Evolutionary conservation across 257 asterid genomes (phyloP), one percentile per base, ranked within the genome.

Genomic region (Catharanthus roseus): DNA sequence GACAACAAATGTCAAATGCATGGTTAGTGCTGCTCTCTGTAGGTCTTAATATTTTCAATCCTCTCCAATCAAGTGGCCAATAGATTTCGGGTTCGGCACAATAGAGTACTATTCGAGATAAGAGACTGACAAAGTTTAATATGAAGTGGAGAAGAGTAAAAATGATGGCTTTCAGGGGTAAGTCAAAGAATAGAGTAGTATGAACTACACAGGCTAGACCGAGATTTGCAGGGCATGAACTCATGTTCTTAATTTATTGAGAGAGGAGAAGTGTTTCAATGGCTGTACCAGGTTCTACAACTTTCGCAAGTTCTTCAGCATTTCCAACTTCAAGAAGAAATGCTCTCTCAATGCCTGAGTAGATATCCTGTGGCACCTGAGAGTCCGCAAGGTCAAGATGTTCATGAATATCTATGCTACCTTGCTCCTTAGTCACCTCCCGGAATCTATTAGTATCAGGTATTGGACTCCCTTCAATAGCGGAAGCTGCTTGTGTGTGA

Each of bases 301-400:
- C 76, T 82, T 85, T 84, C 65, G 88, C 90, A 77, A 90, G 96
- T 77, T 88, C 96, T 84, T 92, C 98, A 7, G 95, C 96, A 51
- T 71, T 83, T 80, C 79, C 95, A 77, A 92, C 88, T 86, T 90
- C 98, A 71, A 76, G 82, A 75, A 92, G 95, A 83, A 92, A 92
- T 68, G 83, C 79, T 71, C 79, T 82, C 86, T 88, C 95, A 72
- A 88, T 88, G 73, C 75, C 79, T 58, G 86, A 77, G 80, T 77
- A 81, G 65, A 88, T 62, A 57, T 86, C 83, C 72, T 72, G 77
- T 42, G 87, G 76, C 24, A 78, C 88, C 63, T 24, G 74, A 67
- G 60, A 72, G 33, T 78, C 77, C 47, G 75, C 51, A 75, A 74
- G 72, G 73, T 82, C 88, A 73, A 72, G 76, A 78, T 69, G 77